These are phyloP conservation scores for Rhizopogon rudus DNA, from an alignment of 768 basidiomycete genomes.

Conservation along the genomic window DNA sequence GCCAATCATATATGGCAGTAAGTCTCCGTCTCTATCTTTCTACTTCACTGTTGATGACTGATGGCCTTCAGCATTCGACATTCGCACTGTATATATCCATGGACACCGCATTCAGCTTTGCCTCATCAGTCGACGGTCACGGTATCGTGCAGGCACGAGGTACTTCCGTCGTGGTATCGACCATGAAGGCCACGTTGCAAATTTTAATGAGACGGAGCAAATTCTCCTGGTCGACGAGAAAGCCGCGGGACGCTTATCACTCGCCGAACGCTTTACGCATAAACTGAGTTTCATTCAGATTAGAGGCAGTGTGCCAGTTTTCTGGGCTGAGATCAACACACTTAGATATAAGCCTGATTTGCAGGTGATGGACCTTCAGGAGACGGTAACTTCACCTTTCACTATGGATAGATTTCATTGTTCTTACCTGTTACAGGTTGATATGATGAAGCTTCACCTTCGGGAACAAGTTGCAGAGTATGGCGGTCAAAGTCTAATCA, in stretches of 20 bases:
- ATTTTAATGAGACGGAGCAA: conserved; percentile 99
- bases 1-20: conserved; percentile 93
- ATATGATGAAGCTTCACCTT: conserved; percentile 71
- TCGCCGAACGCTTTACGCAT: conserved; percentile 44
- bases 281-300: conserved; percentile 90
- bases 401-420: not conserved
- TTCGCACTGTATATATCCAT: conserved; percentile 70
- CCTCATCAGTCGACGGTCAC: conserved; percentile 90
- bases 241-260: conserved; percentile 33
- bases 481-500: conserved; percentile 77
- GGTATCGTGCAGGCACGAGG: conserved; percentile 92
- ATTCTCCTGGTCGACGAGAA: conserved; percentile 72
- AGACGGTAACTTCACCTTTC: conserved; percentile 56
- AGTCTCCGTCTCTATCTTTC: conserved; percentile 27
- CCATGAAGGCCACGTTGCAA: conserved; percentile 83
- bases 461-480: conserved; percentile 68
- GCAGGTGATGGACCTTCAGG: conserved; percentile 89
- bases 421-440: conserved; percentile 39
- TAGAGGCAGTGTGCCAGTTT: conserved; percentile 89
- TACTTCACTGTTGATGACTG: conserved; percentile 4
- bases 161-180: conserved; percentile 96
- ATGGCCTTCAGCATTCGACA: conserved; percentile 67
- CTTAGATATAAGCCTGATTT: conserved; percentile 94
- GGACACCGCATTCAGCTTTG: conserved; percentile 76
- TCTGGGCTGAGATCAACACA: conserved; percentile 96